Conservation (phyloP, 2,329 filamentous ascomycete genomes). For the Zymoseptoria pseudotritici region DNA sequence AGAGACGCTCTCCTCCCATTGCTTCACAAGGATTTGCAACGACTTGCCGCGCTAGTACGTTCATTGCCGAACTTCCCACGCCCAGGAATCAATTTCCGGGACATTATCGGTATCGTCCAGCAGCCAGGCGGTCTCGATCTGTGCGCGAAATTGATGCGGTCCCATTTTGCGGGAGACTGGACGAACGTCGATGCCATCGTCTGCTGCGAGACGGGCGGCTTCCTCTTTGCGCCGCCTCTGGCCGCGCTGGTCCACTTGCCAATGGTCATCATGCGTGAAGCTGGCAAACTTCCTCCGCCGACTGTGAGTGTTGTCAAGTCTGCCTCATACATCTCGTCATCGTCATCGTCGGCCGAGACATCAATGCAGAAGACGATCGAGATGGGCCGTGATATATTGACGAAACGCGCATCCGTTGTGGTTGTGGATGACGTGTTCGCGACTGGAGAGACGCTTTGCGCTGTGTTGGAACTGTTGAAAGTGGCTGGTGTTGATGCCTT, state of each 20-base stretch:
- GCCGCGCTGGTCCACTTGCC: slow-evolving; percentile 36
- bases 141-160: slow-evolving; percentile 45
- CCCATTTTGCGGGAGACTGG: slow-evolving; percentile 44
- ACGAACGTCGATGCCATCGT: slow-evolving; percentile 38
- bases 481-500: slow-evolving; percentile 37
- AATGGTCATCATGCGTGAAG: slow-evolving; percentile 47
- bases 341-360: slow-evolving; percentile 26
- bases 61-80: slow-evolving; percentile 45
- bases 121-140: slow-evolving; percentile 44
- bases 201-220: slow-evolving; percentile 52
- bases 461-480: slow-evolving; percentile 43
- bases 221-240: slow-evolving; percentile 48
- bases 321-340: slow-evolving; percentile 49
- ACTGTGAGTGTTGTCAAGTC: slow-evolving; percentile 43
- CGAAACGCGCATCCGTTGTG: slow-evolving; percentile 39
- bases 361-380: slow-evolving; percentile 38
- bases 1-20: slow-evolving; percentile 37
- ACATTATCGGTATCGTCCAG: slow-evolving; percentile 51
- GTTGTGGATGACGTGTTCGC: slow-evolving; percentile 56
- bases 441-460: slow-evolving; percentile 48
- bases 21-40: slow-evolving; percentile 40
- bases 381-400: slow-evolving; percentile 41
- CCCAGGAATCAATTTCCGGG: slow-evolving; percentile 47
- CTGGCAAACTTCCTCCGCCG: slow-evolving; percentile 53
- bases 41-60: slow-evolving; percentile 46